A percentile compares a stretch with the other conserved stretches of the same genome.
Evolutionary conservation across 2,329 filamentous ascomycete species (phyloP).

Genomic region (Phaeosphaeriaceae sp.): DNA sequence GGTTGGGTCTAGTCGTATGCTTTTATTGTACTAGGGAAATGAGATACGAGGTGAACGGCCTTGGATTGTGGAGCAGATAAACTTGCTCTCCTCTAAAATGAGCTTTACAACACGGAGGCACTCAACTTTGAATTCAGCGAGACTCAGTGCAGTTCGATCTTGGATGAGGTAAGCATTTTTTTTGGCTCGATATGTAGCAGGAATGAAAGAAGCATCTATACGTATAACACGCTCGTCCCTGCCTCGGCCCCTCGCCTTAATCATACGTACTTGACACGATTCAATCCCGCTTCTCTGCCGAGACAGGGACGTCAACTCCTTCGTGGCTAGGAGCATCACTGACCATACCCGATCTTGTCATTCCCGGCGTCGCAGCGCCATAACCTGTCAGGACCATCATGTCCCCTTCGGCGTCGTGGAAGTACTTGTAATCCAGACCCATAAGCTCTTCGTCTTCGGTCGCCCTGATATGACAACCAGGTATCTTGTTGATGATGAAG

Average conservation of each 20-base stretch:
- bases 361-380: conserved; percentile 19
- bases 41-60: not conserved
- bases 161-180: too few relatives aligned
- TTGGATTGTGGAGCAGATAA: not conserved
- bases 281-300: conserved; percentile 29
- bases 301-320: conserved; percentile 21
- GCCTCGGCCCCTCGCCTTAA: too few relatives aligned
- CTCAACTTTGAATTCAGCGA: too few relatives aligned
- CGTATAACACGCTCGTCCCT: too few relatives aligned
- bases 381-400: conserved; percentile 30
- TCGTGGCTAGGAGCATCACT: conserved; percentile 28
- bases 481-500: conserved; percentile 64
- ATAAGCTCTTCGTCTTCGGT: conserved; percentile 62
- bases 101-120: too few relatives aligned
- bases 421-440: conserved; percentile 62
- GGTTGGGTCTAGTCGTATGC: not conserved
- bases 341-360: conserved; percentile 9
- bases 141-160: too few relatives aligned
- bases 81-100: not conserved
- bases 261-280: not conserved
- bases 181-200: too few relatives aligned
- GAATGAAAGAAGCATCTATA: too few relatives aligned
- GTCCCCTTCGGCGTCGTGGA: conserved; percentile 44
- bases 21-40: not conserved
- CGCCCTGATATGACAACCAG: conserved; percentile 62